These are phyloP conservation scores for Saposhnikovia divaricata DNA, from an alignment of 129 eudicot species.

Conservation along the genomic window DNA sequence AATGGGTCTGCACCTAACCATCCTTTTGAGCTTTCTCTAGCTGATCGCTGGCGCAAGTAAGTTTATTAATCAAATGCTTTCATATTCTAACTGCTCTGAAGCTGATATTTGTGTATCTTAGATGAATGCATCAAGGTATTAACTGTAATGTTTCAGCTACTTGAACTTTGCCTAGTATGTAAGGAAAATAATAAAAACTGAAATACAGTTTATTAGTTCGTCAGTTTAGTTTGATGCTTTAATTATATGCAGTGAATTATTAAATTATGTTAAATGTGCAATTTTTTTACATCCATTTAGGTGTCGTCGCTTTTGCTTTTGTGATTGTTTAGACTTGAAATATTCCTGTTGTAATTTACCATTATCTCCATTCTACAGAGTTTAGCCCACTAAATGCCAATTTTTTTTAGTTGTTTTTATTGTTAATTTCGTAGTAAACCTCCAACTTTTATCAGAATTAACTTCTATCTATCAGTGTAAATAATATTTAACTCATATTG, in stretches of 20 bases:
- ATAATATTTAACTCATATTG: neutral
- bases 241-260: neutral
- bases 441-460: neutral
- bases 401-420: neutral
- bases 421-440: neutral
- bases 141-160: neutral
- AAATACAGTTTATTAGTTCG: neutral
- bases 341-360: neutral
- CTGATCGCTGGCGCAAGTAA: constrained; percentile 74
- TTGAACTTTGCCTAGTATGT: neutral
- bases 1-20: constrained; percentile 36
- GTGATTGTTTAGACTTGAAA: neutral
- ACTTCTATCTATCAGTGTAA: neutral
- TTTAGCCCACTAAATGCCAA: neutral
- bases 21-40: constrained; percentile 43
- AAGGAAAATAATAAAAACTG: neutral
- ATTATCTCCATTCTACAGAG: neutral
- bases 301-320: neutral
- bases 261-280: neutral
- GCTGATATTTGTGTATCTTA: neutral
- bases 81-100: neutral
- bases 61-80: constrained; percentile 15
- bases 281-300: neutral
- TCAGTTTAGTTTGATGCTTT: neutral
- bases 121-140: neutral